phyloP scores from a whole-genome alignment of 352 stramenopile genomes.

The Globisporangium lucens region DNA sequence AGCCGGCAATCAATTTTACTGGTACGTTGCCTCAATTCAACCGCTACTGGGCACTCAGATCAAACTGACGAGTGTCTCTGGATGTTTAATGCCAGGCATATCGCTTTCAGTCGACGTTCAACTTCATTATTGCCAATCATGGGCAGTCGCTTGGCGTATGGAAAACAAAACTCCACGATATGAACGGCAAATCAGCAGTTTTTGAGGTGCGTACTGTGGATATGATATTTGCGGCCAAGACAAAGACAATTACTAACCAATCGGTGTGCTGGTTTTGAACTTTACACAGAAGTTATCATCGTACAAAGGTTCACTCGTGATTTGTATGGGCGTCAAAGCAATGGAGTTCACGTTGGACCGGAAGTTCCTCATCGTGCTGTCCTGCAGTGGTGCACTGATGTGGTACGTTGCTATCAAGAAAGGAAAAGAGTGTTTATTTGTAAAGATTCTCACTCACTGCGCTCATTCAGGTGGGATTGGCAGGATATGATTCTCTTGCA shows the following conservation, averaged over 20 bases:
- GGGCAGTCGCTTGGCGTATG: slow-evolving; percentile 7
- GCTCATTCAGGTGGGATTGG: slow-evolving; percentile 35
- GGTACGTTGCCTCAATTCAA: slow-evolving; percentile 15
- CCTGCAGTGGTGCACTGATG: slow-evolving; percentile 22
- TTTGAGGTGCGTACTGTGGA: slow-evolving; percentile 9
- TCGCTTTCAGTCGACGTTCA: slow-evolving; percentile 16
- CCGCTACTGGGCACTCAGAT: background rate
- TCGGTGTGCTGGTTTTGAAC: background rate
- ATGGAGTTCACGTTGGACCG: slow-evolving; percentile 10
- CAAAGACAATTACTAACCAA: background rate
- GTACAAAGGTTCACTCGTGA: background rate
- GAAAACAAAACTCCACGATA: slow-evolving; percentile 2
- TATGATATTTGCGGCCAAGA: background rate
- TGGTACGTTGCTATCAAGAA: slow-evolving; percentile 20
- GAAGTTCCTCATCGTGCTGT: slow-evolving; percentile 9
- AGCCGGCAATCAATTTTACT: slow-evolving; percentile 19
- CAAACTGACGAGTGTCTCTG: background rate
- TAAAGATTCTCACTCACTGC: slow-evolving; percentile 3
- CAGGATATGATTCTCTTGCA: slow-evolving; percentile 23
- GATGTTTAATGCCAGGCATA: slow-evolving; percentile 4
- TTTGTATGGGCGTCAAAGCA: background rate
- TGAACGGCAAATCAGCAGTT: background rate
- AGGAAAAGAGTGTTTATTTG: background rate
- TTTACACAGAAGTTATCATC: slow-evolving; percentile 6
- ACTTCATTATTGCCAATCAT: slow-evolving; percentile 17